Base-by-base conservation (phyloP, 2,329 filamentous ascomycete genomes). In the Acrocalymma vagum region DNA sequence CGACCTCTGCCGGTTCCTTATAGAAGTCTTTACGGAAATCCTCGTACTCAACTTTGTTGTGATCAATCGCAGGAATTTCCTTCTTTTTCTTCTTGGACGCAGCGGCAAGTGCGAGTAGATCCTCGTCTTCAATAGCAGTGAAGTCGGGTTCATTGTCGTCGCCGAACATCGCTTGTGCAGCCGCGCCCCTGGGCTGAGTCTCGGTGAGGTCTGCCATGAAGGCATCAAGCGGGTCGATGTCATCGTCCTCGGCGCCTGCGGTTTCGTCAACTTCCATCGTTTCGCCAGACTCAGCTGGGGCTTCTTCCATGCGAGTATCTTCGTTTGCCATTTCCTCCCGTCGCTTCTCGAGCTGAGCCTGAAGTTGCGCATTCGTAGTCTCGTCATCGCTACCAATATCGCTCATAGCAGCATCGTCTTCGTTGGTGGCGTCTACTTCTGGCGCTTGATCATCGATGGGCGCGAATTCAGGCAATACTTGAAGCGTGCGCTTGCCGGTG, bases 1-100 rank as follows among this genome's bases (percentile, higher is more conserved):
- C 81, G 48, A 97, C 74, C 67, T 99, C 92, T 14, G 84, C 79
- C 8, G 94, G 92, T 65, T 97, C 92, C 8, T 88, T 86, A 79
- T 96, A 99, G 71, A 99, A 99, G 67, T 90, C 87, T 75, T 96
- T 96, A 48, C 93, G 83, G 66, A 99, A 91, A 3, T 87, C 82
- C 56, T 92, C 83, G 58, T 97, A 86, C 39, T 92, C 83, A 51
- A 95, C 74, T 72, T 96, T 97, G 58, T 78, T 81, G 70, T 97
- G 95, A 70, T 99, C 86, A 38, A 95, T 81, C 0, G 78, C 79
- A 1, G 92, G 91, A n/a, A 97, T 85, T 45, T 97, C 94, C 72
- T 96, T 96, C 78, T 96, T 96, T 76, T 96, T 96, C 77, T 86
- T 79, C 79, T 87, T 61, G 72, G 76, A 61, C 5, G 81, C 75